Evolutionary conservation across 1,284 basidiomycete genomes (phyloP), one percentile per base, ranked within the genome.

Genomic region (Ustilago esculenta): DNA sequence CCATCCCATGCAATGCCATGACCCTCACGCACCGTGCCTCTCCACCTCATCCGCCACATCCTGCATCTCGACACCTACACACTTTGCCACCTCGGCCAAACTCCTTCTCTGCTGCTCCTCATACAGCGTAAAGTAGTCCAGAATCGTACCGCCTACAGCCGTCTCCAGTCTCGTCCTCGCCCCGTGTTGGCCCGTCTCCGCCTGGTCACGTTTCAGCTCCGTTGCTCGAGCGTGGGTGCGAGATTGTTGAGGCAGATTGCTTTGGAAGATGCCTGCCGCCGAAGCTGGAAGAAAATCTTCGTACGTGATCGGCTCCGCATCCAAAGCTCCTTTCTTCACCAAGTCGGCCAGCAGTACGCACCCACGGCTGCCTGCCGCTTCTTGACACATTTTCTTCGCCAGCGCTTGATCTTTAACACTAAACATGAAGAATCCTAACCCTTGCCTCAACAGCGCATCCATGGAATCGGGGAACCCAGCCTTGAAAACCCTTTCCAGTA

Each of bases 241-340:
- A n/a, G n/a, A n/a, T 14, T 9, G 39, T 17, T 49, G 64, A 9
- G 68, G 53, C 8, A 72, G 52, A 17, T 84, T 84, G 27, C 77
- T 81, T 54, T 82, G 81, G 72, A 84, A 84, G 51, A 84, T 84
- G 10, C 84, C 83, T 1, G 84, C 84, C 7, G 84, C 84, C 3
- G 77, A 81, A 3, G 83, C 83, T 1, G 84, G 84, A 14, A 84
- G 61, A 63, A 84, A 84, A 55, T 84, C 84, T 56, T 84, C 84
- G 58, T 84, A 84, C 8, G 81, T 80, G 18, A 84, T 77, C 7
- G 83, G 82, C 30, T 76, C 72, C 32, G 70, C 76, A 1, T 50
- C 58, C 18, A 84, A 74, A 11, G 71, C 57, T 1, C 83, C 83
- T 1, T 53, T 47, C 5, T 48, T 27, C 18, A 83, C 69, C 33